These are phyloP conservation scores for Aspergillus fructus DNA, from an alignment of 2,329 filamentous ascomycete genomes.

Conservation along the genomic window DNA sequence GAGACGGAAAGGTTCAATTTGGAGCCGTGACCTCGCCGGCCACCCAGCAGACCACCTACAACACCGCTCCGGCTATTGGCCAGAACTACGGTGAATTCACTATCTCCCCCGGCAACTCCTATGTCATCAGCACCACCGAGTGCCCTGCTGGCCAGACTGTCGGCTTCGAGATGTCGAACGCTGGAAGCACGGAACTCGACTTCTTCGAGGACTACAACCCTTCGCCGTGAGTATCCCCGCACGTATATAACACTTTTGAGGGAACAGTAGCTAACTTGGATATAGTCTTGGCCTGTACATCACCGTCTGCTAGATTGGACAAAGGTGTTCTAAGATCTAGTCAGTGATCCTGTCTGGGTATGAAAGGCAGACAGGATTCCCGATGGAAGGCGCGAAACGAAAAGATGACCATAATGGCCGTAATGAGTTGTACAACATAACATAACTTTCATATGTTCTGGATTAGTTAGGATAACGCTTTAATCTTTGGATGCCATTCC, in stretches of 20 bases:
- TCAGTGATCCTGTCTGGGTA: neutral
- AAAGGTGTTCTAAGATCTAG: neutral
- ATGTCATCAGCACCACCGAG: slow-evolving; percentile 53
- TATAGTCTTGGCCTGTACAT: slow-evolving; percentile 43
- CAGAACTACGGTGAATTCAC: slow-evolving; percentile 45
- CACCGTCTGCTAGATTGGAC: slow-evolving; percentile 29
- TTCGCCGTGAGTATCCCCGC: slow-evolving; percentile 40
- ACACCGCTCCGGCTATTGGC: slow-evolving; percentile 50
- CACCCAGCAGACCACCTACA: slow-evolving; percentile 52
- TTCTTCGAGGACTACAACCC: slow-evolving; percentile 67
- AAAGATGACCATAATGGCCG: neutral
- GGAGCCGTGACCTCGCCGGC: slow-evolving; percentile 50
- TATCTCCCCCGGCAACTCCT: slow-evolving; percentile 56
- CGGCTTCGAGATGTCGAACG: slow-evolving; percentile 52
- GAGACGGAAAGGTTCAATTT: slow-evolving; percentile 56
- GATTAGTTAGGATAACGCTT: neutral
- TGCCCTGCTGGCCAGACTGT: slow-evolving; percentile 57
- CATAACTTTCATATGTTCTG: neutral
- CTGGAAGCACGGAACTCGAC: slow-evolving; percentile 52
- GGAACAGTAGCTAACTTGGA: slow-evolving; percentile 11
- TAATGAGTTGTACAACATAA: neutral
- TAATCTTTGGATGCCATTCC: neutral
- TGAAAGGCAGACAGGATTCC: neutral
- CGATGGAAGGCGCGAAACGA: neutral
- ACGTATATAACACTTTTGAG: neutral